Percentiles rank a stretch among this genome's conserved stretches.
Evolutionary conservation across 331 rosid genomes (phyloP).

Genomic region (Telfairia occidentalis): DNA sequence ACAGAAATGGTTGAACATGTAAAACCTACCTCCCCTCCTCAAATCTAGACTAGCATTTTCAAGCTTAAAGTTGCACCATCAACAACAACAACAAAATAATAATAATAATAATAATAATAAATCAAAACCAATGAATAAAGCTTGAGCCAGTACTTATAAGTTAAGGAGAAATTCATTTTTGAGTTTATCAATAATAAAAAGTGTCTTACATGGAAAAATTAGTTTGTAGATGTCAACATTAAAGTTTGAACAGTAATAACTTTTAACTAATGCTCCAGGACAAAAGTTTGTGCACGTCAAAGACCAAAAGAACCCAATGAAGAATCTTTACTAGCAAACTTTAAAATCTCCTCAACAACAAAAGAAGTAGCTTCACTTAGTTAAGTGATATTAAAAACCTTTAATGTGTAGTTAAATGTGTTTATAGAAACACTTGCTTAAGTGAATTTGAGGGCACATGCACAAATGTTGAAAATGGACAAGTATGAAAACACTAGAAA

Average conservation of each 20-base stretch:
- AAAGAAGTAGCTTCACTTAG: slow-evolving; percentile 89
- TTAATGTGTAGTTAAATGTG: slow-evolving; percentile 72
- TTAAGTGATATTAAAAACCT: slow-evolving; percentile 85
- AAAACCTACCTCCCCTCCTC: too few species aligned
- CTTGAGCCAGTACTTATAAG: too few species aligned
- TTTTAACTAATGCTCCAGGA: neutral
- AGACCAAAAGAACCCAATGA: slow-evolving; percentile 38
- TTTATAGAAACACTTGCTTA: slow-evolving; percentile 83
- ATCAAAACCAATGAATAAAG: too few species aligned
- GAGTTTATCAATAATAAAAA: too few species aligned
- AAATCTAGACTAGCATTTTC: too few species aligned
- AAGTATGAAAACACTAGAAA: neutral
- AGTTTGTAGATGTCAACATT: slow-evolving; percentile 4
- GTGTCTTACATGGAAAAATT: slow-evolving; percentile 31
- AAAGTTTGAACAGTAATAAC: neutral
- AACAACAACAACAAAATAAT: too few species aligned
- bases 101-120: too few species aligned
- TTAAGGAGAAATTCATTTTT: too few species aligned
- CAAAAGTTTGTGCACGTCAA: too few species aligned
- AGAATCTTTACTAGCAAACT: slow-evolving; percentile 27
- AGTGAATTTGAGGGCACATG: slow-evolving; percentile 76
- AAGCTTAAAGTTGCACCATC: too few species aligned
- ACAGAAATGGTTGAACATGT: too few species aligned
- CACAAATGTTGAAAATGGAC: neutral
- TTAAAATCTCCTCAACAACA: slow-evolving; percentile 87